These are phyloP conservation scores for Breynia disticha DNA, from an alignment of 441 rosid genomes.

Conservation along the genomic window DNA sequence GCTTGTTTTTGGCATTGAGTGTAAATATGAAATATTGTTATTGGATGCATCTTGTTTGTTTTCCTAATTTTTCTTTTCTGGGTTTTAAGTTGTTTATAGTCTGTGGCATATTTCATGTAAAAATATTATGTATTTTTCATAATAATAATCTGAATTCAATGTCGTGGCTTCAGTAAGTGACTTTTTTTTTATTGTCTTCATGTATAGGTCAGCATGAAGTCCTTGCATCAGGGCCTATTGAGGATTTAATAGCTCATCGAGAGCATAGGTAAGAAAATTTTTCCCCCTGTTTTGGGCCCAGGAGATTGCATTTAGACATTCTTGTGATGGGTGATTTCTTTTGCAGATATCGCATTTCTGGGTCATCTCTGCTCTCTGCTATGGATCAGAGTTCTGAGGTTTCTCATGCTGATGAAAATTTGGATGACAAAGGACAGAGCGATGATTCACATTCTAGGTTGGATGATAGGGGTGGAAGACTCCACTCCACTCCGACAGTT, in stretches of 20 bases:
- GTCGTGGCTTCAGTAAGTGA: conserved; percentile 1
- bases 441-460: conserved; percentile 60
- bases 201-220: conserved; percentile 90
- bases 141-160: background rate
- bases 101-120: too few species aligned
- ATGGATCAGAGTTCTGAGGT: conserved; percentile 98
- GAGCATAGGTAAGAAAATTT: conserved; percentile 75
- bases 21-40: too few species aligned
- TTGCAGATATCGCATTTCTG: conserved; percentile 94
- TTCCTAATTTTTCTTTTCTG: too few species aligned
- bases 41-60: too few species aligned
- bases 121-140: background rate
- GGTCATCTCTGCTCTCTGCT: conserved; percentile 87
- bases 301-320: conserved; percentile 4
- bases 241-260: conserved; percentile 96
- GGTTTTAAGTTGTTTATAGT: too few species aligned
- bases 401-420: conserved; percentile 51
- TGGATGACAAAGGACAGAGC: conserved; percentile 61
- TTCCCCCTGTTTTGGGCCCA: conserved; percentile 10
- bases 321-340: conserved; percentile 17
- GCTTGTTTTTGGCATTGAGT: too few species aligned
- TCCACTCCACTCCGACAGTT: conserved; percentile 77
- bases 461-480: conserved; percentile 91
- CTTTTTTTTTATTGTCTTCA: conserved; percentile 10
- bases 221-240: conserved; percentile 99